These are phyloP conservation scores for Penicillium brasilianum DNA, from an alignment of 2,329 filamentous ascomycete genomes.

Conservation along the genomic window DNA sequence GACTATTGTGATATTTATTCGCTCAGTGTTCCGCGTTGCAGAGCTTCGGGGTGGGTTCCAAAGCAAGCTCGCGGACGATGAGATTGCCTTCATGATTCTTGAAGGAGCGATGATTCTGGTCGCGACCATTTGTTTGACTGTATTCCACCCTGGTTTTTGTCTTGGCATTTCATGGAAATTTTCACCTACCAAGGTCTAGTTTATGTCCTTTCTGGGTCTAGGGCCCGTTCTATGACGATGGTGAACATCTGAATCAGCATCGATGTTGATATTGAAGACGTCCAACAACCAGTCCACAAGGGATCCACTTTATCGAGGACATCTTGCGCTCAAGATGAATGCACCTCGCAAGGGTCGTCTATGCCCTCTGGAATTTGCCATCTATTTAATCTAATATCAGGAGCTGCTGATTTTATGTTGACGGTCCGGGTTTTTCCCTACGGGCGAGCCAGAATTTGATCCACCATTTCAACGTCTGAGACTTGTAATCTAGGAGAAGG, in stretches of 20 bases:
- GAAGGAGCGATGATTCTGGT: conserved; percentile 1
- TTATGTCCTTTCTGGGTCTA: background rate
- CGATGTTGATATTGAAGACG: too few relatives aligned
- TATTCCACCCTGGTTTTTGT: background rate
- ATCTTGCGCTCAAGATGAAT: too few relatives aligned
- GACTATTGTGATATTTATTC: conserved; percentile 1
- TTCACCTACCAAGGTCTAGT: background rate
- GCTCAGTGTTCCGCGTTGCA: background rate
- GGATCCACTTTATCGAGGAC: too few relatives aligned
- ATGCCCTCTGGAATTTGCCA: too few relatives aligned
- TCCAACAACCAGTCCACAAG: too few relatives aligned
- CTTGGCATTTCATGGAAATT: conserved; percentile 7
- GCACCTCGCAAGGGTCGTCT: too few relatives aligned
- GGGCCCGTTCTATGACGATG: background rate
- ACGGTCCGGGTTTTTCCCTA: too few relatives aligned
- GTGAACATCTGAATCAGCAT: background rate
- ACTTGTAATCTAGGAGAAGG: too few relatives aligned
- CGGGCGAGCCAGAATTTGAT: too few relatives aligned
- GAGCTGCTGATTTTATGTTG: too few relatives aligned
- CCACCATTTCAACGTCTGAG: too few relatives aligned
- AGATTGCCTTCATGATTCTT: background rate
- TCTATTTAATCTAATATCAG: too few relatives aligned
- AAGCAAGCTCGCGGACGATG: background rate
- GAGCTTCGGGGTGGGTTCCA: conserved; percentile 3
- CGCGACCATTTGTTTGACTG: background rate